A percentile compares a stretch with the other conserved stretches of the same genome.
phyloP scores from a whole-genome alignment of 441 rosid genomes.

The Erodium texanum region DNA sequence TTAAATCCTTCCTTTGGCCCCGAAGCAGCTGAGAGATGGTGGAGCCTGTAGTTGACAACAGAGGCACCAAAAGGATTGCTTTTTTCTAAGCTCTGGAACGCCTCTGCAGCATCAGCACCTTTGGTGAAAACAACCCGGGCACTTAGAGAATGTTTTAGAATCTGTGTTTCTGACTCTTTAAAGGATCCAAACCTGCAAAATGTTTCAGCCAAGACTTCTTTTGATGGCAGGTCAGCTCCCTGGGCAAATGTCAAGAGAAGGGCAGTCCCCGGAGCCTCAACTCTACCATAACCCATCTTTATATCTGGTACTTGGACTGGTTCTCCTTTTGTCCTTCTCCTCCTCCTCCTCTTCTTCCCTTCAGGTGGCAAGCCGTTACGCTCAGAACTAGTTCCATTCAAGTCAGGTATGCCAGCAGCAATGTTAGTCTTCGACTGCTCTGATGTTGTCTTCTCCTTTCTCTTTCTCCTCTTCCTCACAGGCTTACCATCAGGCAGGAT shows the following conservation, averaged over 20 bases:
- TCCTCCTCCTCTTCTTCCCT: constrained; percentile 33
- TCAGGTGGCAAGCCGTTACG: constrained; percentile 25
- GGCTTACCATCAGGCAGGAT: constrained; percentile 23
- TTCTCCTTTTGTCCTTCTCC: constrained; percentile 21
- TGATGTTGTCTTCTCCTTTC: constrained; percentile 36
- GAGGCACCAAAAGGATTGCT: constrained; percentile 49
- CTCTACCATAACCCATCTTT: constrained; percentile 13
- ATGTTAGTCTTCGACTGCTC: constrained; percentile 17
- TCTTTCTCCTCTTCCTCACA: constrained; percentile 37
- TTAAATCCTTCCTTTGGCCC: constrained; percentile 22
- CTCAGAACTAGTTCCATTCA: constrained; percentile 41
- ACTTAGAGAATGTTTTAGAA: constrained; percentile 29
- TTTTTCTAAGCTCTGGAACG: constrained; percentile 48
- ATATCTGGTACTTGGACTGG: constrained; percentile 13
- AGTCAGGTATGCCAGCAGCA: constrained; percentile 40
- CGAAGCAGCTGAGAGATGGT: constrained; percentile 18
- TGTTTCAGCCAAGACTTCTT: constrained; percentile 40
- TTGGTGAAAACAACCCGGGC: constrained; percentile 56
- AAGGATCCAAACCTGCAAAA: constrained; percentile 61
- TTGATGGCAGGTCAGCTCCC: constrained; percentile 49
- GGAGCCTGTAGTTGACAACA: constrained; percentile 40
- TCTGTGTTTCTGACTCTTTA: constrained; percentile 49
- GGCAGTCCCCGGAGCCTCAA: constrained; percentile 35
- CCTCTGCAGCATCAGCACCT: constrained; percentile 51
- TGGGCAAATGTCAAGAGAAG: constrained; percentile 54